phyloP scores from a whole-genome alignment of 176 grass and related monocot genomes.

The Musa beccarii region DNA sequence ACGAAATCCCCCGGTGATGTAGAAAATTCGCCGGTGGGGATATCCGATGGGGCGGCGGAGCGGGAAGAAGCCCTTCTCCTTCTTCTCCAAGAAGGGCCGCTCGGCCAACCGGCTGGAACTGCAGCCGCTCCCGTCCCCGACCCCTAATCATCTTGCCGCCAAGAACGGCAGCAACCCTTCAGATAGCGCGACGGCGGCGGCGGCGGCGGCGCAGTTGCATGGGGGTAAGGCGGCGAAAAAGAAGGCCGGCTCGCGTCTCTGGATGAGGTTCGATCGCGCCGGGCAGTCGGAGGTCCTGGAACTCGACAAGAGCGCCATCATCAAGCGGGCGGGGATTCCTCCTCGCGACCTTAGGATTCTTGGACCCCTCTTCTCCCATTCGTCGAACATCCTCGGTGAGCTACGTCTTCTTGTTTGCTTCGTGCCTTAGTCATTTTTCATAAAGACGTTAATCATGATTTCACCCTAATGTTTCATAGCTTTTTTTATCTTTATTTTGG shows the following conservation, averaged over 20 bases:
- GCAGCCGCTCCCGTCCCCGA: background rate
- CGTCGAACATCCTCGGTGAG: conserved; percentile 93
- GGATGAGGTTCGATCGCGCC: conserved; percentile 70
- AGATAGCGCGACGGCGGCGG: background rate
- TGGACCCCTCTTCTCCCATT: conserved; percentile 86
- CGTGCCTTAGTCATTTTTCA: background rate
- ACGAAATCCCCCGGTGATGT: background rate
- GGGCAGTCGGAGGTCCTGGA: conserved; percentile 73
- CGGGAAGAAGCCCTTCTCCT: conserved; percentile 54
- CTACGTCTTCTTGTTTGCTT: background rate
- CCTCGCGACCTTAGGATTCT: conserved; percentile 74
- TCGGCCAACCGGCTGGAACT: conserved; percentile 8
- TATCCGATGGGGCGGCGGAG: conserved; percentile 65
- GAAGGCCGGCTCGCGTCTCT: conserved; percentile 59
- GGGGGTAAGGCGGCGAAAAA: conserved; percentile 41
- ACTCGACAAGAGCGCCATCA: conserved; percentile 78
- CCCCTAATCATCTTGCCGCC: background rate
- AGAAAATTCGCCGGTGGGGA: conserved; percentile 5
- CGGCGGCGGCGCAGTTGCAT: background rate
- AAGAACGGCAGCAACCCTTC: background rate
- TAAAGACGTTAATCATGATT: background rate
- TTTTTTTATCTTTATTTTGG: background rate
- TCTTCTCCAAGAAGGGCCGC: conserved; percentile 35
- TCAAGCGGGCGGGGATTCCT: conserved; percentile 52
- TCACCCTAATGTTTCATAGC: background rate